Evolutionary conservation across 2,329 filamentous ascomycete genomes (phyloP).

Genomic region (Didymosphaeria variabile): DNA sequence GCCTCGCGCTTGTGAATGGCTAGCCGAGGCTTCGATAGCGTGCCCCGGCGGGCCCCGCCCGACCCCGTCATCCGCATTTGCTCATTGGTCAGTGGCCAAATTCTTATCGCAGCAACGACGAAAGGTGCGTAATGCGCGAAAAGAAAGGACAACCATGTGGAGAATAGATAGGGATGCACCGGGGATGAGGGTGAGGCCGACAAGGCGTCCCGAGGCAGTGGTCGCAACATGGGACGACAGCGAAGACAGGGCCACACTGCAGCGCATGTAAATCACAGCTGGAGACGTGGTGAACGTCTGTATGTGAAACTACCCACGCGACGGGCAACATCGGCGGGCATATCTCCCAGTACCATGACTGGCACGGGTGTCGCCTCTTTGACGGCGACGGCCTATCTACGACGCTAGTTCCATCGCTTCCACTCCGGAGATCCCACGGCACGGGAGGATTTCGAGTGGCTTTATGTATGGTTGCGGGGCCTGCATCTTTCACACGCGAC

Average conservation of each 20-base stretch:
- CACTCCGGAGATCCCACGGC: neutral
- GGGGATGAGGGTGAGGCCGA: neutral
- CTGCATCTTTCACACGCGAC: neutral
- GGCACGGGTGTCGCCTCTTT: neutral
- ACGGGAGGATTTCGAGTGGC: neutral
- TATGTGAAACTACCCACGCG: neutral
- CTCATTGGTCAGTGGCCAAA: conserved; percentile 1
- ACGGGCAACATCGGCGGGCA: neutral
- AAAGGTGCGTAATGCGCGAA: conserved; percentile 1
- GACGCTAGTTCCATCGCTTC: conserved; percentile 2
- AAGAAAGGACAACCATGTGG: neutral
- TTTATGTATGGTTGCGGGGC: neutral
- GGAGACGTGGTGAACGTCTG: neutral
- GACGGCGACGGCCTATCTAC: neutral
- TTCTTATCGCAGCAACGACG: conserved; percentile 1
- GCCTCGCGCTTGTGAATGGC: neutral
- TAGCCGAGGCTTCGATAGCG: neutral
- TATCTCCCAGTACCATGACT: neutral
- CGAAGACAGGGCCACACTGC: neutral
- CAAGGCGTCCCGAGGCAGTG: neutral
- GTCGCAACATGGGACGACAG: neutral
- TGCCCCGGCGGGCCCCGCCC: conserved; percentile 7
- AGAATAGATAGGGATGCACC: neutral
- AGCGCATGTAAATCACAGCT: neutral
- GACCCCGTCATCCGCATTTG: neutral